Evolutionary conservation across 345 rosid species (phyloP).

Genomic region (Trapa incisa): DNA sequence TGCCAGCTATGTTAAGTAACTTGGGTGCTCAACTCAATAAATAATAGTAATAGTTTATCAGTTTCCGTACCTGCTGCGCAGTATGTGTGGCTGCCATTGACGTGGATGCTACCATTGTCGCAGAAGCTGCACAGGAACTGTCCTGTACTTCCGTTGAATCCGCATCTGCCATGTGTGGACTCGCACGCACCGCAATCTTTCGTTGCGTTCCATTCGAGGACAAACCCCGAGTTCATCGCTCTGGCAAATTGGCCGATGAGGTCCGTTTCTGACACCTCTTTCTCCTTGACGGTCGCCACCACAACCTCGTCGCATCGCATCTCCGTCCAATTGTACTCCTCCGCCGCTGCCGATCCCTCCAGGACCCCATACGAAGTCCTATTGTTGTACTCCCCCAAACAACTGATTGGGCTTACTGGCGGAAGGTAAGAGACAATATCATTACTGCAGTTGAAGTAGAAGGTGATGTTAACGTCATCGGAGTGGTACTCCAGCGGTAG

Average conservation of each 20-base stretch:
- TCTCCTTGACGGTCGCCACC: not conserved
- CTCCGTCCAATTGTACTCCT: not conserved
- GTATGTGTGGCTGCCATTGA: not conserved
- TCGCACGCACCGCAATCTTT: constrained; percentile 10
- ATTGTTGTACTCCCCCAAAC: not conserved
- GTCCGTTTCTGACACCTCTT: not conserved
- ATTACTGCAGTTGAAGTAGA: constrained; percentile 3
- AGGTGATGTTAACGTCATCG: constrained; percentile 10
- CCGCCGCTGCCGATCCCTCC: not conserved
- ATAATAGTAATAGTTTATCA: no score
- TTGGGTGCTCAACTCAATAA: no score
- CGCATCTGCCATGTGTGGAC: constrained; percentile 10
- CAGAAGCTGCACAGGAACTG: constrained; percentile 7
- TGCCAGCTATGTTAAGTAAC: no score
- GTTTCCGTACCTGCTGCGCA: not conserved
- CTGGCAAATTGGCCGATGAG: not conserved
- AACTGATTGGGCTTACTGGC: not conserved
- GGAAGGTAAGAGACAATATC: not conserved
- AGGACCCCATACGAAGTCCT: not conserved
- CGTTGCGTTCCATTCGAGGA: constrained; percentile 6
- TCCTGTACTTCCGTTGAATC: not conserved
- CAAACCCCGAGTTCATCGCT: constrained; percentile 5
- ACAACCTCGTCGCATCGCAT: not conserved
- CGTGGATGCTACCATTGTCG: not conserved
- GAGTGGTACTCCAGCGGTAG: constrained; percentile 9